phyloP scores from a whole-genome alignment of 805 yeast species.

The Jamesozyma spencerorum region DNA sequence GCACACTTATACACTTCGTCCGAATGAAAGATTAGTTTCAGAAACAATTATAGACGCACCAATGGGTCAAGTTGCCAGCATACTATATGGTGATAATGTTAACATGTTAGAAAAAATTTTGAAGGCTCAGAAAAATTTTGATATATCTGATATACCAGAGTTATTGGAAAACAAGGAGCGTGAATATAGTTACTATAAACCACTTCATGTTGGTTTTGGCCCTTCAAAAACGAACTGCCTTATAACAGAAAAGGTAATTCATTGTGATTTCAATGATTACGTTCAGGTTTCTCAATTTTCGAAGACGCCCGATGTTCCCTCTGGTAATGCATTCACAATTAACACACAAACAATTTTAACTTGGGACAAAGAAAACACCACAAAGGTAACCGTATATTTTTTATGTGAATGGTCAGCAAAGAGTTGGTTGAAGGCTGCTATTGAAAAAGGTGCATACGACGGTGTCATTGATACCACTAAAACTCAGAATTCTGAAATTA shows the following conservation, averaged over 20 bases:
- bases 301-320: constrained; percentile 75
- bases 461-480: constrained; percentile 59
- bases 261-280: constrained; percentile 39
- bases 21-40: constrained; percentile 46
- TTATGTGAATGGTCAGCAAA: constrained; percentile 63
- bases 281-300: constrained; percentile 49
- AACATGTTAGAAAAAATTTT: constrained; percentile 37
- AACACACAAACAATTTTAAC: constrained; percentile 47
- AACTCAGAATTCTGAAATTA: constrained; percentile 40
- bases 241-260: constrained; percentile 50
- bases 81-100: constrained; percentile 57
- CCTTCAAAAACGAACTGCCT: constrained; percentile 67
- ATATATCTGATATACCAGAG: constrained; percentile 42
- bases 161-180: constrained; percentile 34
- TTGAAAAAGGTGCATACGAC: constrained; percentile 64
- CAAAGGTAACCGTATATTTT: constrained; percentile 46
- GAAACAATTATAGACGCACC: constrained; percentile 56
- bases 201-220: constrained; percentile 59
- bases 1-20: constrained; percentile 34
- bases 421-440: constrained; percentile 69
- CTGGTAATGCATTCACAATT: constrained; percentile 60
- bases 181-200: constrained; percentile 50
- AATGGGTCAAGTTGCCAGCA: constrained; percentile 49
- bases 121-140: constrained; percentile 52
- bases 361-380: constrained; percentile 54